Evolutionary conservation across 2,329 filamentous ascomycete genomes (phyloP).

Genomic region (Immersiporthe knoxdaviesiana): DNA sequence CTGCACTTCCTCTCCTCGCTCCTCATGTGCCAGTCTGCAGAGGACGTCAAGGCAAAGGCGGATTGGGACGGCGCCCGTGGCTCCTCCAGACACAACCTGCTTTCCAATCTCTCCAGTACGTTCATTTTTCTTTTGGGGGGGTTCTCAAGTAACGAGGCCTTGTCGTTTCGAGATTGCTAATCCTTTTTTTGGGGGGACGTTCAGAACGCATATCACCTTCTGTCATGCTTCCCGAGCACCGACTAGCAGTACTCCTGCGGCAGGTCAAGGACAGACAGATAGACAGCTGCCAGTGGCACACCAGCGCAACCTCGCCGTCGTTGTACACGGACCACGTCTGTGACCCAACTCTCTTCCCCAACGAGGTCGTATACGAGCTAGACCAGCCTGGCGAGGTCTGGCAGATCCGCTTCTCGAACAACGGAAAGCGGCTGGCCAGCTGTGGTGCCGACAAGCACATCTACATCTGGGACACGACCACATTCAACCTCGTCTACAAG

Average conservation of each 20-base stretch:
- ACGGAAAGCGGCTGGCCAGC: constrained; percentile 80
- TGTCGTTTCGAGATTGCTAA: constrained; percentile 30
- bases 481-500: constrained; percentile 66
- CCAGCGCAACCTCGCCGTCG: constrained; percentile 75
- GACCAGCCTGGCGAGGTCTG: constrained; percentile 84
- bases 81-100: constrained; percentile 71
- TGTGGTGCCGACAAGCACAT: constrained; percentile 76
- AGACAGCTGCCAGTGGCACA: constrained; percentile 84
- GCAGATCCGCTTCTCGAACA: constrained; percentile 87
- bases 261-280: constrained; percentile 86
- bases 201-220: constrained; percentile 89
- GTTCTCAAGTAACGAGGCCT: background rate
- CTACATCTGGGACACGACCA: constrained; percentile 78
- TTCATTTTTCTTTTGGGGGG: constrained; percentile 7
- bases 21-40: constrained; percentile 82
- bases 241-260: constrained; percentile 78
- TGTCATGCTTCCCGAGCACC: constrained; percentile 93
- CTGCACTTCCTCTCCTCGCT: constrained; percentile 85
- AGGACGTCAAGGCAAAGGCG: constrained; percentile 76
- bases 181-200: constrained; percentile 4
- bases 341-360: constrained; percentile 78
- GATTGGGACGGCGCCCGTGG: constrained; percentile 84
- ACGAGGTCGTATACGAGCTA: constrained; percentile 71
- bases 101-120: constrained; percentile 82
- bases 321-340: constrained; percentile 89